phyloP scores from a whole-genome alignment of 2,329 filamentous ascomycete species.

The Sordariomycetes sp. region DNA sequence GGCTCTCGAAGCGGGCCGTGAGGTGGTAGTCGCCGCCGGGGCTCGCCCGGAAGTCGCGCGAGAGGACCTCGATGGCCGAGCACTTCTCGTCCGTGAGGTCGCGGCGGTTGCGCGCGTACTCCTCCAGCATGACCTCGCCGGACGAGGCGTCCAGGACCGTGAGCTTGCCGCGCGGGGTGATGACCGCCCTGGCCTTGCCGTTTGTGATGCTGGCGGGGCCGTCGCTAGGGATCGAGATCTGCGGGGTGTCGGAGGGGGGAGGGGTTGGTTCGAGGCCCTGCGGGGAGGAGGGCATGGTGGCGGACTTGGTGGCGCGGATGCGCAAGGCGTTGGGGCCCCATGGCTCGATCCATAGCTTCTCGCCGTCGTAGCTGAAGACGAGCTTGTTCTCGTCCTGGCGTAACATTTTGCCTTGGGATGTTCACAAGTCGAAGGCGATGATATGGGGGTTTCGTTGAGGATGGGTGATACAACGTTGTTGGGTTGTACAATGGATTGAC shows the following conservation, averaged over 20 bases:
- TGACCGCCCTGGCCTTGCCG: constrained; percentile 18
- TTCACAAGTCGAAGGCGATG: neutral
- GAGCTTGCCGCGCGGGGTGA: constrained; percentile 18
- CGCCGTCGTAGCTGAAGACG: constrained; percentile 26
- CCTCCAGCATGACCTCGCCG: constrained; percentile 18
- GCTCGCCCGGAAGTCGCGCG: constrained; percentile 45
- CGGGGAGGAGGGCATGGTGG: constrained; percentile 20
- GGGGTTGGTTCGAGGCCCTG: constrained; percentile 22
- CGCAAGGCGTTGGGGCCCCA: constrained; percentile 36
- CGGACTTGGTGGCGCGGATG: constrained; percentile 30
- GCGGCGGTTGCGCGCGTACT: constrained; percentile 17
- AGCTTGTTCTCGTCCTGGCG: constrained; percentile 11
- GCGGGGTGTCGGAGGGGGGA: neutral
- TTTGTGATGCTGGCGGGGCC: constrained; percentile 13
- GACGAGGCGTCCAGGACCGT: constrained; percentile 12
- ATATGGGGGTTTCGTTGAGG: neutral
- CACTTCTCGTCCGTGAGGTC: constrained; percentile 41
- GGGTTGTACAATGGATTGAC: neutral
- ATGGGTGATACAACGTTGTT: neutral
- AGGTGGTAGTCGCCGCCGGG: constrained; percentile 42
- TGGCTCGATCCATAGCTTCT: constrained; percentile 35
- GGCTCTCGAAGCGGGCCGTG: constrained; percentile 46
- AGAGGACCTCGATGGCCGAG: constrained; percentile 44
- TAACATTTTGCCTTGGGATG: neutral
- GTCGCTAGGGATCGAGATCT: constrained; percentile 11